phyloP scores from a whole-genome alignment of 2,329 filamentous ascomycete species.

The Ceratocystis alfenasii region DNA sequence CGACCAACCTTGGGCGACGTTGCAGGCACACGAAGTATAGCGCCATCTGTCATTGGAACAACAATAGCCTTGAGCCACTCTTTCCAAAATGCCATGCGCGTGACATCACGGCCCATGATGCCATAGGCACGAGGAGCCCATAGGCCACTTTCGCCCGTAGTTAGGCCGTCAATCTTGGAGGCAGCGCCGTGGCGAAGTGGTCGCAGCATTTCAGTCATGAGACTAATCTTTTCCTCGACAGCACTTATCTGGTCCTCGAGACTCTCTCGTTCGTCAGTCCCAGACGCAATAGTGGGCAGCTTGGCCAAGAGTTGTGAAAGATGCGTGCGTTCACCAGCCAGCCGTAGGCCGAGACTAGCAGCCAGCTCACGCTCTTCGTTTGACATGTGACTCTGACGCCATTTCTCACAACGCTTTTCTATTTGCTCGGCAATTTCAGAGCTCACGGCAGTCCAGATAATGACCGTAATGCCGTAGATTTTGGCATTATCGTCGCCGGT shows the following conservation, averaged over 20 bases:
- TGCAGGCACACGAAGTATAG: slow-evolving; percentile 66
- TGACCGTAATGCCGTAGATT: slow-evolving; percentile 81
- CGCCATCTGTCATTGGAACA: slow-evolving; percentile 91
- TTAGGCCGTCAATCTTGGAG: slow-evolving; percentile 92
- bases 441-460: slow-evolving; percentile 83
- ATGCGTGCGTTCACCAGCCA: slow-evolving; percentile 79
- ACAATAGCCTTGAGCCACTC: slow-evolving; percentile 90
- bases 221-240: slow-evolving; percentile 89
- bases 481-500: slow-evolving; percentile 85
- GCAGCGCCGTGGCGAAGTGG: slow-evolving; percentile 88
- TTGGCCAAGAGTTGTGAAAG: slow-evolving; percentile 77
- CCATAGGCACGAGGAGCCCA: slow-evolving; percentile 94
- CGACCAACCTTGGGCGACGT: slow-evolving; percentile 83
- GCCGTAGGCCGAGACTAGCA: slow-evolving; percentile 74
- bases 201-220: slow-evolving; percentile 92
- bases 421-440: slow-evolving; percentile 70
- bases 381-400: slow-evolving; percentile 78
- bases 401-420: slow-evolving; percentile 70
- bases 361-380: slow-evolving; percentile 84
- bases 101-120: slow-evolving; percentile 72
- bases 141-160: slow-evolving; percentile 85
- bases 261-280: slow-evolving; percentile 65
- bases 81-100: slow-evolving; percentile 88
- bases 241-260: slow-evolving; percentile 90
- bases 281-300: slow-evolving; percentile 68